Evolutionary conservation across 495 filamentous ascomycete species (phyloP).

Genomic region (Penicillium arizonense): DNA sequence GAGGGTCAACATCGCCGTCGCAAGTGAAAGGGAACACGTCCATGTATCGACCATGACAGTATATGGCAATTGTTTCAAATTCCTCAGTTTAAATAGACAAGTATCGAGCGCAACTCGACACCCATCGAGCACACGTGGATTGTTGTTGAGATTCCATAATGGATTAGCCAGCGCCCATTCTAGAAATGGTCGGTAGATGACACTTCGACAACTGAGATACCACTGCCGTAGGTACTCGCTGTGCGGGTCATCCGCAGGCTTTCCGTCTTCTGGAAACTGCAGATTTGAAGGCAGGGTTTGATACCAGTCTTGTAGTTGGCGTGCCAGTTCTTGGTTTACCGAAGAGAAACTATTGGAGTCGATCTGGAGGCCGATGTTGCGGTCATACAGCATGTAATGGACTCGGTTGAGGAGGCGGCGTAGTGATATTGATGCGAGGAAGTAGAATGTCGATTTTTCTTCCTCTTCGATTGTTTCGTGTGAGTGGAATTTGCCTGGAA

Average conservation of each 20-base stretch:
- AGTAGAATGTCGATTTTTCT: constrained; percentile 14
- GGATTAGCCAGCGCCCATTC: constrained; percentile 11
- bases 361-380: constrained; percentile 7
- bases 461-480: constrained; percentile 5
- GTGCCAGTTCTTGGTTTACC: constrained; percentile 7
- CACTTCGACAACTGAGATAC: constrained; percentile 11
- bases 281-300: constrained; percentile 6
- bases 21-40: constrained; percentile 9
- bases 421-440: constrained; percentile 28
- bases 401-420: constrained; percentile 26
- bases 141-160: constrained; percentile 3
- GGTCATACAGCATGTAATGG: constrained; percentile 11
- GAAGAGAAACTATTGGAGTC: constrained; percentile 4
- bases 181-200: constrained; percentile 6
- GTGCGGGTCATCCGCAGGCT: constrained; percentile 5
- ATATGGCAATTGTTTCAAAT: constrained; percentile 7
- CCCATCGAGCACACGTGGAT: constrained; percentile 3
- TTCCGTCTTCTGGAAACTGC: constrained; percentile 2
- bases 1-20: constrained; percentile 7
- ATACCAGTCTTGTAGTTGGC: constrained; percentile 10
- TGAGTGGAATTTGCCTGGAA: constrained; percentile 8
- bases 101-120: constrained; percentile 7
- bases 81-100: constrained; percentile 2
- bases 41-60: constrained; percentile 11
- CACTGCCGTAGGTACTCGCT: constrained; percentile 10